These are phyloP conservation scores for Starmerella etchellsii DNA, from an alignment of 805 yeast species.

Conservation along the genomic window DNA sequence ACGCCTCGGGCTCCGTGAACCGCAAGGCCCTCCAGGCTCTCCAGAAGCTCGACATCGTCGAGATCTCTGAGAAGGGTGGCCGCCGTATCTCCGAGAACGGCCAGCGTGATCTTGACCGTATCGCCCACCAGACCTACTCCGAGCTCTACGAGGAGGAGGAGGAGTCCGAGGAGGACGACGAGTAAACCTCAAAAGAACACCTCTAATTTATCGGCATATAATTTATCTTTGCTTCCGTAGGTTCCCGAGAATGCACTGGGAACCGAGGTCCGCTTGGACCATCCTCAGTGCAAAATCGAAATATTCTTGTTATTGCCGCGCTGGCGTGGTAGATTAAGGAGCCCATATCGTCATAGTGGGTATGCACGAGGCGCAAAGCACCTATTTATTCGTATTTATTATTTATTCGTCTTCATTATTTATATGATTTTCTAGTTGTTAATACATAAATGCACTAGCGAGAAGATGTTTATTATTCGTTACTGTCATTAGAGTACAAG, in stretches of 20 bases:
- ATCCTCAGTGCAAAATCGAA: background rate
- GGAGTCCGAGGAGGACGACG: conserved; percentile 28
- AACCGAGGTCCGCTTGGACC: conserved; percentile 17
- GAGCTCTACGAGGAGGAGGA: conserved; percentile 49
- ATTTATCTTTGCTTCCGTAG: conserved; percentile 12
- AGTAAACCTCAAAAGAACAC: conserved; percentile 14
- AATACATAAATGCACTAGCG: background rate
- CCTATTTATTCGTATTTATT: background rate
- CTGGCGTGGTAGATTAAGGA: too few relatives aligned
- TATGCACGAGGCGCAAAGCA: too few relatives aligned
- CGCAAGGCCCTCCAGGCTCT: conserved; percentile 96
- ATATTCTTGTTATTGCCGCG: too few relatives aligned
- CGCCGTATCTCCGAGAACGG: conserved; percentile 99
- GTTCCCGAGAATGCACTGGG: conserved; percentile 22
- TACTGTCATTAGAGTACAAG: background rate
- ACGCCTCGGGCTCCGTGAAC: conserved; percentile 99
- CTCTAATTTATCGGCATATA: conserved; percentile 2
- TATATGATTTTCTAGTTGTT: background rate
- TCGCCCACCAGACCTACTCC: conserved; percentile 97
- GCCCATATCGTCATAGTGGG: too few relatives aligned
- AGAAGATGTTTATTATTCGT: background rate
- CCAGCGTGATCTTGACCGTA: conserved; percentile 99
- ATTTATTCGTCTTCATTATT: background rate
- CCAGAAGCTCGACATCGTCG: conserved; percentile 95
- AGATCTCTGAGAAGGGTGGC: conserved; percentile 96